Evolutionary conservation across 208 protist genomes (phyloP).

Genomic region (Wallacemonas sp.): DNA sequence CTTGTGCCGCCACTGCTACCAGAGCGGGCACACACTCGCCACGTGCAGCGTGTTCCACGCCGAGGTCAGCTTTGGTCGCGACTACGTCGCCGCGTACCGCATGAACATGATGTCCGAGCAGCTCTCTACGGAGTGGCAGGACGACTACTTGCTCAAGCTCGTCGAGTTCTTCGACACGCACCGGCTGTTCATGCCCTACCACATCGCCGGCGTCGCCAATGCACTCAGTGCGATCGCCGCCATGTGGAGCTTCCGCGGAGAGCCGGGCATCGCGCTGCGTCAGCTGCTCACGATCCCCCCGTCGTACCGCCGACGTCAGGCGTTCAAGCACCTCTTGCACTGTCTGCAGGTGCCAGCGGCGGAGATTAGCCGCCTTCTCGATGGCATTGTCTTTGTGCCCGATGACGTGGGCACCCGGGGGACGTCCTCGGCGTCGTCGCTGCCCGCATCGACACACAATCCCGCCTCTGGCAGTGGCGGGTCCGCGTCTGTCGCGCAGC

Average conservation of each 20-base stretch:
- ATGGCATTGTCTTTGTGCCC: slow-evolving; percentile 61
- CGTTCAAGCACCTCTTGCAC: slow-evolving; percentile 81
- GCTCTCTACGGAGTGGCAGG: slow-evolving; percentile 72
- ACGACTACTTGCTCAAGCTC: slow-evolving; percentile 74
- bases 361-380: slow-evolving; percentile 58
- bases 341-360: slow-evolving; percentile 56
- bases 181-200: slow-evolving; percentile 74
- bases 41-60: slow-evolving; percentile 78
- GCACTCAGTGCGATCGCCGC: slow-evolving; percentile 83
- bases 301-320: slow-evolving; percentile 73
- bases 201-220: slow-evolving; percentile 83
- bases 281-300: slow-evolving; percentile 71
- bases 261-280: slow-evolving; percentile 76
- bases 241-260: slow-evolving; percentile 83
- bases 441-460: neutral
- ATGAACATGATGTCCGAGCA: slow-evolving; percentile 91
- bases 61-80: slow-evolving; percentile 83
- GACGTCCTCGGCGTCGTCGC: slow-evolving; percentile 23
- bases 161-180: slow-evolving; percentile 68
- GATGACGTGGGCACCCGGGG: slow-evolving; percentile 27
- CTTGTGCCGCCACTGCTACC: slow-evolving; percentile 84
- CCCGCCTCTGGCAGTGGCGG: neutral
- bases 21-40: slow-evolving; percentile 62
- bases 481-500: slow-evolving; percentile 61
- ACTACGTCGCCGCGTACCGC: slow-evolving; percentile 86